Conservation (phyloP, 1,139 yeast species). For the Hansenula sp. region DNA sequence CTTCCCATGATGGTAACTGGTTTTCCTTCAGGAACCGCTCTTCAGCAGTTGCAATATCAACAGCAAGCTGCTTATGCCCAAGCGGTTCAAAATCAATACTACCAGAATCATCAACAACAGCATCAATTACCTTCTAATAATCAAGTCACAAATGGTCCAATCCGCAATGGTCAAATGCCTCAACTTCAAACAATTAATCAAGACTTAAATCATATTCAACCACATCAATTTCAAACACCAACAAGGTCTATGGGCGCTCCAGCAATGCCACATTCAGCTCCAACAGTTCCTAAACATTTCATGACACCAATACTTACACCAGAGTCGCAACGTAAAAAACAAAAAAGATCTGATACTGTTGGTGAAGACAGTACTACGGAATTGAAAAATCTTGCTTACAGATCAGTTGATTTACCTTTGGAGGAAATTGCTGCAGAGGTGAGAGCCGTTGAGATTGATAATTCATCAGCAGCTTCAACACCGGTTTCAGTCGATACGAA, state of each 20-base stretch:
- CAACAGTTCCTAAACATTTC: neutral
- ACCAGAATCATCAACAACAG: neutral
- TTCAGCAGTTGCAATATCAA: slow-evolving; percentile 2
- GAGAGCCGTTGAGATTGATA: neutral
- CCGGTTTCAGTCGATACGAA: neutral
- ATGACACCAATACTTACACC: neutral
- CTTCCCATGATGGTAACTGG: neutral
- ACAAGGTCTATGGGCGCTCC: slow-evolving; percentile 1
- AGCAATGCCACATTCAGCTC: neutral
- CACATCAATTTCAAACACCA: neutral
- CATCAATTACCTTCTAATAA: neutral
- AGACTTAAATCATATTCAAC: neutral
- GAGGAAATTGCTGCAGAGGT: neutral
- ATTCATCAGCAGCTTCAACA: neutral
- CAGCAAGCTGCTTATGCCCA: slow-evolving; percentile 2
- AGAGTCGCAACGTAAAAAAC: neutral
- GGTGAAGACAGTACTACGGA: neutral
- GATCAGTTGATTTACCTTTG: neutral
- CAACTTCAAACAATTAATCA: neutral
- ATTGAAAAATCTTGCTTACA: neutral
- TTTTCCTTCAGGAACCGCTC: neutral
- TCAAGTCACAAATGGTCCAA: neutral
- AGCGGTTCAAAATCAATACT: neutral
- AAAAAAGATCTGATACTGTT: neutral
- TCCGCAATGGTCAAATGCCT: neutral